Evolutionary conservation across 164 flowering plant species (phyloP).

Genomic region (Kingdonia uniflora): DNA sequence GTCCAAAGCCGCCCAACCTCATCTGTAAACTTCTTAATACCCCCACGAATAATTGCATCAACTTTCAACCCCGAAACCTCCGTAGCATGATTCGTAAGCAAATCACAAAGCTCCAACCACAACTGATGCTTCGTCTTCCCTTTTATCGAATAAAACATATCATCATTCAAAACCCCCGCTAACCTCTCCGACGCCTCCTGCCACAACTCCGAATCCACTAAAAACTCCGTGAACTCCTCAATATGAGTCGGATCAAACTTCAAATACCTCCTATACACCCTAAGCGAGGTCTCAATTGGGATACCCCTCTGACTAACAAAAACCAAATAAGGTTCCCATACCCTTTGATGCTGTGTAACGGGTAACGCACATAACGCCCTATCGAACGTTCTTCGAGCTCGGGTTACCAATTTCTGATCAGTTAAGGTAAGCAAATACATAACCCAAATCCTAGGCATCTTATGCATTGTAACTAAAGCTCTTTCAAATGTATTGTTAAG

Average conservation of each 20-base stretch:
- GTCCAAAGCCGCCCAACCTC: conserved; percentile 96
- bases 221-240: conserved; percentile 88
- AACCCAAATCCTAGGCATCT: conserved; percentile 91
- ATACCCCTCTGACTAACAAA: conserved; percentile 72
- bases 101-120: conserved; percentile 87
- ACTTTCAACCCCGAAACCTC: conserved; percentile 86
- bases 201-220: conserved; percentile 57
- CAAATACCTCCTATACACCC: conserved; percentile 88
- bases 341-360: conserved; percentile 87
- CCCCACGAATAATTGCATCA: conserved; percentile 90
- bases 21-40: conserved; percentile 87
- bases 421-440: conserved; percentile 66
- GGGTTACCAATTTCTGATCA: conserved; percentile 49
- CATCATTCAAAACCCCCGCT: conserved; percentile 87
- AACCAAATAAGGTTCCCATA: conserved; percentile 68
- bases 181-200: conserved; percentile 87
- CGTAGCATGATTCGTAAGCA: conserved; percentile 63
- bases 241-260: conserved; percentile 85
- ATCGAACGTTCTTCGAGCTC: conserved; percentile 63
- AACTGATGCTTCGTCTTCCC: conserved; percentile 78
- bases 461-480: conserved; percentile 88
- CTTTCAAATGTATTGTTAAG: conserved; percentile 90
- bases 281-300: conserved; percentile 80
- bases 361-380: conserved; percentile 86
- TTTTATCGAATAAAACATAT: conserved; percentile 61